phyloP scores from a whole-genome alignment of 2,329 filamentous ascomycete genomes.

The Sarocladium kiliense region DNA sequence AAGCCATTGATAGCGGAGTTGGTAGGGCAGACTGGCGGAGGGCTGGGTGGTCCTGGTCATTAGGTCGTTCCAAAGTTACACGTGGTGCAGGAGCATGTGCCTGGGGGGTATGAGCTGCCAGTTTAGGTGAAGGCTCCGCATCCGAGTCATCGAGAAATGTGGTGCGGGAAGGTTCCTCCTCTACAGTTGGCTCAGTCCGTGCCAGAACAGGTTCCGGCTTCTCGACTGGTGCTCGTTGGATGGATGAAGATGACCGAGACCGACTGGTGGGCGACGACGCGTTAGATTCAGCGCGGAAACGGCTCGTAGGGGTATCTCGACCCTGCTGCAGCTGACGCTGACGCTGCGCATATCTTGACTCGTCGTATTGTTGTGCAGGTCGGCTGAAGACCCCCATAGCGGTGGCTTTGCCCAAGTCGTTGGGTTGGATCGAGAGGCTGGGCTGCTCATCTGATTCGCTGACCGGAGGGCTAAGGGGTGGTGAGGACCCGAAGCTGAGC shows the following conservation, averaged over 20 bases:
- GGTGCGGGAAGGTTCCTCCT: constrained; percentile 26
- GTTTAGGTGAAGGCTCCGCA: constrained; percentile 20
- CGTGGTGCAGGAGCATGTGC: constrained; percentile 21
- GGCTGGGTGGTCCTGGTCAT: constrained; percentile 50
- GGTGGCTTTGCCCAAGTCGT: constrained; percentile 77
- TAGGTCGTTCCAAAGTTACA: constrained; percentile 39
- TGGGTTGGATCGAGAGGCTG: constrained; percentile 62
- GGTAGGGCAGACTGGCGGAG: constrained; percentile 41
- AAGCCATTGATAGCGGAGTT: constrained; percentile 33
- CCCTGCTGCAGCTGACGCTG: constrained; percentile 77
- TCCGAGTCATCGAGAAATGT: constrained; percentile 44
- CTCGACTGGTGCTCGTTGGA: constrained; percentile 30
- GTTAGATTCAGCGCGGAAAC: constrained; percentile 40
- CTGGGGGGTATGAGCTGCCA: background rate
- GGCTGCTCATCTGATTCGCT: constrained; percentile 67
- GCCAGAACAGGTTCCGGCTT: constrained; percentile 21
- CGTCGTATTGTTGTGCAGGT: constrained; percentile 72
- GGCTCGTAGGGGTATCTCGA: constrained; percentile 54
- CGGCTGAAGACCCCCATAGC: constrained; percentile 62
- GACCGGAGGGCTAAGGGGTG: constrained; percentile 48
- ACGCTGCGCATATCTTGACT: constrained; percentile 76
- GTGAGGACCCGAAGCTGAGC: constrained; percentile 25
- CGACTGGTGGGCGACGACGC: constrained; percentile 32
- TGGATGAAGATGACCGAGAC: constrained; percentile 44
- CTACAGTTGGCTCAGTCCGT: constrained; percentile 23